phyloP scores from a whole-genome alignment of 345 rosid genomes.

The Brassica incana region DNA sequence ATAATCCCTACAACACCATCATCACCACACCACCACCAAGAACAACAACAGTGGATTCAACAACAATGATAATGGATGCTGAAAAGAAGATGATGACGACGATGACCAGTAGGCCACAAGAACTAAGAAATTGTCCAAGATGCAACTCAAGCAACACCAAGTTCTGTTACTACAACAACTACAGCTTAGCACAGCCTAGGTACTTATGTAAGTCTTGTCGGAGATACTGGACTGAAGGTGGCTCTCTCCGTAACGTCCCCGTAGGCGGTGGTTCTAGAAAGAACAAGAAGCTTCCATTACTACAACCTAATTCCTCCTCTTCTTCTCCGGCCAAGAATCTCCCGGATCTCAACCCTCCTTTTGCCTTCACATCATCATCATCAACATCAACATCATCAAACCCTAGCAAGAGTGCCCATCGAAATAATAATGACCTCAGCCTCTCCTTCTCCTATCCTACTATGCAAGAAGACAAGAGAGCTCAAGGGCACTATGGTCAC shows the following conservation, averaged over 20 bases:
- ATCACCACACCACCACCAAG: constrained; percentile 22
- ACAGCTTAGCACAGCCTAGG: constrained; percentile 42
- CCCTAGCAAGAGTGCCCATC: constrained; percentile 27
- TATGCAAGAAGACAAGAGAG: constrained; percentile 18
- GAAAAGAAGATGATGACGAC: constrained; percentile 30
- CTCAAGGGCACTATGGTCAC: constrained; percentile 24
- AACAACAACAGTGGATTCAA: constrained; percentile 17
- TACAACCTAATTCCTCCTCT: constrained; percentile 25
- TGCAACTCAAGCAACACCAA: constrained; percentile 44
- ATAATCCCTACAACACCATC: constrained; percentile 25
- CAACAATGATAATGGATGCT: constrained; percentile 31
- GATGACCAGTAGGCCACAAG: constrained; percentile 33
- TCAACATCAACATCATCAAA: constrained; percentile 24
- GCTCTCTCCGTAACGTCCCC: constrained; percentile 42
- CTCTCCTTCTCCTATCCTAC: constrained; percentile 24
- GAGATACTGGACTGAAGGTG: constrained; percentile 44
- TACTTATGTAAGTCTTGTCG: constrained; percentile 41
- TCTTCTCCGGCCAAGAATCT: constrained; percentile 35
- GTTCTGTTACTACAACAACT: constrained; percentile 43
- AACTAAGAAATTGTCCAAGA: constrained; percentile 41
- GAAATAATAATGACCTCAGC: constrained; percentile 22
- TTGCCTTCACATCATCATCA: constrained; percentile 30
- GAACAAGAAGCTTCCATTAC: constrained; percentile 37
- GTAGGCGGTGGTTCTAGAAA: constrained; percentile 42
- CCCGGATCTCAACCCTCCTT: constrained; percentile 40